These are phyloP conservation scores for Uronychia setigera DNA, from an alignment of 73 alveolate species.

Conservation along the genomic window DNA sequence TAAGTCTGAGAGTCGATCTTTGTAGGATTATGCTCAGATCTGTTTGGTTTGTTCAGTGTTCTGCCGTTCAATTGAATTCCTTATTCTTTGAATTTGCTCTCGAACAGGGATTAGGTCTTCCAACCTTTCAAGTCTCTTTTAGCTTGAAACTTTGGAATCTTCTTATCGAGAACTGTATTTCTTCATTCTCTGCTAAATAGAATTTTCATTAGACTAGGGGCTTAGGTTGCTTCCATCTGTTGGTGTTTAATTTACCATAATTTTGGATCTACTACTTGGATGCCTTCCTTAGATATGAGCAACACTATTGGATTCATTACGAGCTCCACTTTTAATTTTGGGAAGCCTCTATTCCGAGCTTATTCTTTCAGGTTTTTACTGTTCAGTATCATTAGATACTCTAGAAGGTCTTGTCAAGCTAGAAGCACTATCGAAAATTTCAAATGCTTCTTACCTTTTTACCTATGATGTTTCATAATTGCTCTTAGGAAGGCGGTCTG, in stretches of 20 bases:
- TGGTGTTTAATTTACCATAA: too few relatives aligned
- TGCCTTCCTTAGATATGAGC: not conserved
- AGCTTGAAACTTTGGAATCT: not conserved
- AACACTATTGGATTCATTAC: not conserved
- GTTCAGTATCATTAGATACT: not conserved
- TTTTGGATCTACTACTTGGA: too few relatives aligned
- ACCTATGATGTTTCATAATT: slow-evolving; percentile 58
- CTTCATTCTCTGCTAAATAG: not conserved
- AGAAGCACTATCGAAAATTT: not conserved
- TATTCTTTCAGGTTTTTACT: not conserved
- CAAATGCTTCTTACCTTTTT: not conserved
- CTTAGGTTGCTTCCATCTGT: too few relatives aligned
- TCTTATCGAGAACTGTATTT: not conserved
- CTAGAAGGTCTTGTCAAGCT: not conserved
- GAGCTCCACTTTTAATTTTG: not conserved
- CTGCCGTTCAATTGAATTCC: not conserved
- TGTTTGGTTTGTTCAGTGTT: too few relatives aligned
- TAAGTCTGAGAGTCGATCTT: not conserved
- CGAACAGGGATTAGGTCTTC: not conserved
- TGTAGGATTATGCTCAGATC: not conserved
- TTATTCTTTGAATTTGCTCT: not conserved
- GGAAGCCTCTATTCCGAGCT: not conserved
- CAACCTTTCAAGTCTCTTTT: not conserved
- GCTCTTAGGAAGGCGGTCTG: slow-evolving; percentile 92
- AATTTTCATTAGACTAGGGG: not conserved